Base-by-base conservation (phyloP, 2,329 filamentous ascomycete genomes). In the Xylariales sp. region DNA sequence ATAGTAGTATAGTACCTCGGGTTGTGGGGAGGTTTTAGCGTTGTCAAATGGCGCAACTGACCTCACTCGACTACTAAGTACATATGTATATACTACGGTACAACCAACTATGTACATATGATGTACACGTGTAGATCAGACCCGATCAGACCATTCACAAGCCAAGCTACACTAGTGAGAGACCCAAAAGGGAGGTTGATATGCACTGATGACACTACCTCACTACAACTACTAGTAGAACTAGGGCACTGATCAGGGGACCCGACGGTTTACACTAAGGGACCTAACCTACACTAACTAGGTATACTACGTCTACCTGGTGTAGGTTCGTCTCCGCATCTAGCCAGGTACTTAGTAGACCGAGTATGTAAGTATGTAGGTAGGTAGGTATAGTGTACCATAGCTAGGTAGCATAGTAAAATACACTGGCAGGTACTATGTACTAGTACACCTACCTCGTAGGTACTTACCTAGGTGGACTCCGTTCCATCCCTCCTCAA, bases 231-330 rank as follows among this genome's bases (percentile, higher is more conserved):
- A n/a, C 23, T 23, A 23, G 23, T 23, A 16, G 45, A 5, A 56
- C 45, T 39, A 58, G 55, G 28, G 41, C n/a, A 48, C 43, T 48
- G 32, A 58, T 48, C 55, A 23, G 55, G 54, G 39, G 28, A 32
- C 54, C 43, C 32, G 43, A 41, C 53, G 14, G 12, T 41, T 14
- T 5, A 23, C 23, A 23, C 23, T 23, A 23, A 23, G 23, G 23
- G 23, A 23, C 23, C 23, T 23, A 23, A 23, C 23, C 23, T 23
- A 23, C 23, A 23, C 23, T 23, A 23, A 1, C 23, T 23, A 23
- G 1, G 23, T 23, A 1, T 23, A 23, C 23, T 23, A 23, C 23
- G 23, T 23, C 23, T 23, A 23, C 23, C 23, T 23, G 23, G 23
- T 23, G 23, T 23, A 34, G 43, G 23, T 48, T 58, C 30, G 16